Evolutionary conservation across 208 protist genomes (phyloP).

Genomic region (Kentomonas sorsogonicus): DNA sequence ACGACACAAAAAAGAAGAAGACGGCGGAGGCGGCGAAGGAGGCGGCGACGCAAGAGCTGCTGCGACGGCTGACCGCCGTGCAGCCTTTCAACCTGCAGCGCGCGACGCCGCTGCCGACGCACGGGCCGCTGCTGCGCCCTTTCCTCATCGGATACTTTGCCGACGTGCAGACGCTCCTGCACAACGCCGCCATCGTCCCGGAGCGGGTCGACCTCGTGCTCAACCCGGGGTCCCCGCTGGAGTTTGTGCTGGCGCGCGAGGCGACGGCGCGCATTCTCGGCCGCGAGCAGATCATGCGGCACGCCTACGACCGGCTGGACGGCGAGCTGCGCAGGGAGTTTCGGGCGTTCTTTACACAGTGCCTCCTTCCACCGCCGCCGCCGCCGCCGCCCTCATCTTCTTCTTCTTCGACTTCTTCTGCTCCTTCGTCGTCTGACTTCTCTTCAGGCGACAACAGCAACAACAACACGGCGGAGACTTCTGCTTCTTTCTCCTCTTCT

Average conservation of each 20-base stretch:
- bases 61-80: slow-evolving; percentile 32
- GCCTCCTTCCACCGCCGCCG: too few species aligned
- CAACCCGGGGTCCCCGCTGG: slow-evolving; percentile 73
- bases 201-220: slow-evolving; percentile 82
- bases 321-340: slow-evolving; percentile 76
- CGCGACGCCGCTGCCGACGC: slow-evolving; percentile 70
- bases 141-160: slow-evolving; percentile 87
- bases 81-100: slow-evolving; percentile 50
- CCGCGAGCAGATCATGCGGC: slow-evolving; percentile 55
- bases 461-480: too few species aligned
- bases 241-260: slow-evolving; percentile 81
- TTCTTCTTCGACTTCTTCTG: too few species aligned
- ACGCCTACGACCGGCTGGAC: slow-evolving; percentile 71
- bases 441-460: too few species aligned
- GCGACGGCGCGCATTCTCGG: slow-evolving; percentile 74
- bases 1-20: slow-evolving; percentile 2
- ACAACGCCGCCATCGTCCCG: slow-evolving; percentile 82
- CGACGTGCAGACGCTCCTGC: slow-evolving; percentile 78
- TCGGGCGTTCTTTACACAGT: slow-evolving; percentile 47
- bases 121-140: slow-evolving; percentile 52
- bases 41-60: slow-evolving; percentile 23
- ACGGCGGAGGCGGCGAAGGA: slow-evolving; percentile 1
- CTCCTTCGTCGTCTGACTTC: too few species aligned
- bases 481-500: too few species aligned
- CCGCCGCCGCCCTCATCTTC: too few species aligned